phyloP scores from a whole-genome alignment of 306 rosid genomes.

The Sicyos baderoa region DNA sequence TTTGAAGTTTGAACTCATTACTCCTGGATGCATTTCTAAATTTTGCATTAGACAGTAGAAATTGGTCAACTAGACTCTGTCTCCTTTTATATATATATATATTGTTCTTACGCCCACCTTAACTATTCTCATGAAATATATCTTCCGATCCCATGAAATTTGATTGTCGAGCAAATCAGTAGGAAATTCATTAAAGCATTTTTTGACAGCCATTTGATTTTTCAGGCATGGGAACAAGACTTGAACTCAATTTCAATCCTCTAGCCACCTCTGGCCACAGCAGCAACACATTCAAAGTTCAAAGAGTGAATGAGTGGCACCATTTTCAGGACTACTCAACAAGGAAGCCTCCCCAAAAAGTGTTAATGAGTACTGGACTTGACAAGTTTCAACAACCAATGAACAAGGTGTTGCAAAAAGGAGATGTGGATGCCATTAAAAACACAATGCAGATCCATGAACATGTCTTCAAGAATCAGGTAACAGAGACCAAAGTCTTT shows the following conservation, averaged over 20 bases:
- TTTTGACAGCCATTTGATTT: slow-evolving; percentile 2
- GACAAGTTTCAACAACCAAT: slow-evolving; percentile 32
- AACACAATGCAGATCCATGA: slow-evolving; percentile 88
- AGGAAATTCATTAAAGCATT: no score
- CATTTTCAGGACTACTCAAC: slow-evolving; percentile 31
- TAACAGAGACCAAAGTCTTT: slow-evolving; percentile 24
- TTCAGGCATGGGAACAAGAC: slow-evolving; percentile 86
- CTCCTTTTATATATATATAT: no score
- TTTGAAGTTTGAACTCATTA: not conserved
- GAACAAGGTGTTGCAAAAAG: slow-evolving; percentile 56
- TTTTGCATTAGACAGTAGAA: no score
- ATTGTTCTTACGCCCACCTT: no score
- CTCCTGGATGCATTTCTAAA: slow-evolving; percentile 13
- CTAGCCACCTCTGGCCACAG: slow-evolving; percentile 40
- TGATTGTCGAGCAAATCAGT: no score
- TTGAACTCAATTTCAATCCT: slow-evolving; percentile 53
- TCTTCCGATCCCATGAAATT: no score
- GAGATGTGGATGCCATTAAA: slow-evolving; percentile 48
- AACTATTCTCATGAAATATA: no score
- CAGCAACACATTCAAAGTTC: slow-evolving; percentile 35
- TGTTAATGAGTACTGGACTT: slow-evolving; percentile 29
- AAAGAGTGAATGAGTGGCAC: slow-evolving; percentile 62
- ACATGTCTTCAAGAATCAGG: slow-evolving; percentile 73
- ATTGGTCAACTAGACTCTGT: no score
- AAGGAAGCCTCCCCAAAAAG: not conserved